These are phyloP conservation scores for Tricholoma furcatifolium DNA, from an alignment of 768 basidiomycete genomes.

Conservation along the genomic window DNA sequence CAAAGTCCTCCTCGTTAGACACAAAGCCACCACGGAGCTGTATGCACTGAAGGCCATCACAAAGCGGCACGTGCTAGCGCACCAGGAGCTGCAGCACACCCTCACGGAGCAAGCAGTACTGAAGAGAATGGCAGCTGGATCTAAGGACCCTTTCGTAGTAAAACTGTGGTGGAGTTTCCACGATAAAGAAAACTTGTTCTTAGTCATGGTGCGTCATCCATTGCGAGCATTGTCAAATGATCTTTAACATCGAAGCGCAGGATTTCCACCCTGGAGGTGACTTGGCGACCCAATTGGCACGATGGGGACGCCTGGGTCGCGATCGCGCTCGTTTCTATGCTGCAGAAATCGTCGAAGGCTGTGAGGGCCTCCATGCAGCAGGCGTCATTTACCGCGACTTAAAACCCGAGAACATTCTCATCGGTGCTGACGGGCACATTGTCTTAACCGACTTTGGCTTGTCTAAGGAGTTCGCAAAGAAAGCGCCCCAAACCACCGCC, in stretches of 20 bases:
- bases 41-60: slow-evolving; percentile 98
- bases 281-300: slow-evolving; percentile 93
- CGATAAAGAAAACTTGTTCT: slow-evolving; percentile 94
- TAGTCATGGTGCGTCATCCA: slow-evolving; percentile 76
- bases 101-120: slow-evolving; percentile 95
- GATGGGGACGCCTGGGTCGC: slow-evolving; percentile 91
- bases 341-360: slow-evolving; percentile 95
- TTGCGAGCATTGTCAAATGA: slow-evolving; percentile 13
- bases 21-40: slow-evolving; percentile 67
- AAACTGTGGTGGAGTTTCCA: slow-evolving; percentile 98
- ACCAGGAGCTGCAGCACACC: slow-evolving; percentile 95
- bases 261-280: slow-evolving; percentile 97
- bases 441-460: slow-evolving; percentile 97
- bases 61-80: slow-evolving; percentile 93
- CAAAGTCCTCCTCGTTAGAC: slow-evolving; percentile 88
- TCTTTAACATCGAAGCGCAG: slow-evolving; percentile 31
- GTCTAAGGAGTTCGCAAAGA: slow-evolving; percentile 85
- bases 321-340: slow-evolving; percentile 97
- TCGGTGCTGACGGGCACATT: slow-evolving; percentile 92
- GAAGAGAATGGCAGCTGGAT: slow-evolving; percentile 88
- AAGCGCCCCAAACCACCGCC: slow-evolving; percentile 45
- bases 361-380: slow-evolving; percentile 89
- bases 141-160: slow-evolving; percentile 91
- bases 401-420: slow-evolving; percentile 96
- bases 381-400: slow-evolving; percentile 98